phyloP scores from a whole-genome alignment of 192 early-diverging fungal genomes.

The Backusella mclennaniae region DNA sequence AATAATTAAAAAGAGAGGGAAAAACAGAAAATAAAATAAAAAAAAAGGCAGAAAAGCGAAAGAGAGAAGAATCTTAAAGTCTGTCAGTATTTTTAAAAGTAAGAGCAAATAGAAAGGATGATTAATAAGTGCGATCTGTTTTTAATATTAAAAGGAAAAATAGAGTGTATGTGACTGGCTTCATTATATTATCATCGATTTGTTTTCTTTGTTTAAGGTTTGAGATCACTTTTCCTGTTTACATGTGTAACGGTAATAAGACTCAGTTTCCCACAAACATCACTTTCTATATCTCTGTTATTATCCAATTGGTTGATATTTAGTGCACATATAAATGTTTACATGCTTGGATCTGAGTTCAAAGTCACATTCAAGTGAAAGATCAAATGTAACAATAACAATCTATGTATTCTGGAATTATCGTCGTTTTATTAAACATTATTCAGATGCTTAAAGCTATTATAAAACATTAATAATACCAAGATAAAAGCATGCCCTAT shows the following conservation, averaged over 20 bases:
- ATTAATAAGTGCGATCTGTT: neutral
- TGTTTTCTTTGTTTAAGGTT: neutral
- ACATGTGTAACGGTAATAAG: neutral
- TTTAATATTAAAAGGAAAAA: constrained; percentile 4
- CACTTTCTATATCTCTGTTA: neutral
- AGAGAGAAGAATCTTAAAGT: neutral
- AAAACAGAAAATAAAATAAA: neutral
- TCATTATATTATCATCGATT: neutral
- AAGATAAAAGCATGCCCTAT: no score
- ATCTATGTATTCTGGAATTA: no score
- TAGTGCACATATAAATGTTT: no score
- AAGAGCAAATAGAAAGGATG: neutral
- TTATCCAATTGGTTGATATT: no score
- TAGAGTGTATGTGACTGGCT: neutral
- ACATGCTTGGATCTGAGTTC: no score
- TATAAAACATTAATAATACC: no score
- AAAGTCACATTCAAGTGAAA: no score
- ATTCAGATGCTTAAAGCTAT: no score
- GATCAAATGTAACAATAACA: no score
- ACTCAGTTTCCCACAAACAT: neutral
- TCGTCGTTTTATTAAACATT: no score
- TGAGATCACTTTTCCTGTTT: neutral
- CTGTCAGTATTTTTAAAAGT: neutral
- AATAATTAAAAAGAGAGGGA: neutral
- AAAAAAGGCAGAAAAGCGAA: neutral